Base-by-base conservation (phyloP, 768 basidiomycete species). In the Russula olivacea region DNA sequence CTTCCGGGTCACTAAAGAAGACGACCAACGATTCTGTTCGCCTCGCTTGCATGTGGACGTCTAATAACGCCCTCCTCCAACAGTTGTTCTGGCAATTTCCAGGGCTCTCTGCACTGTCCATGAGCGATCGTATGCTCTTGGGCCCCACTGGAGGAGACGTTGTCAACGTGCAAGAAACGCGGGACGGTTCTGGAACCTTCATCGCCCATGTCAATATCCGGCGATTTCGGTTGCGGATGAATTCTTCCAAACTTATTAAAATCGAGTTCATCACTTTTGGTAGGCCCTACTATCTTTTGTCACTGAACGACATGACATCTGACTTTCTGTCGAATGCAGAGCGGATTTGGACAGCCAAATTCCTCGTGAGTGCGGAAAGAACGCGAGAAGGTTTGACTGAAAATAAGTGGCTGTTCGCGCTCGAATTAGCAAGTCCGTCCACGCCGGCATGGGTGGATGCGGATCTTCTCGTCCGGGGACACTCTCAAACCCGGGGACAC, bases 191-290 rank as follows among this genome's bases (percentile, higher is more conserved):
- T 51, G 83, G 81, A 0, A 75, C 79, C 0, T 90, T 90, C 63
- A 77, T 77, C 0, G 82, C 78, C 5, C 71, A 77, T 28, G 78
- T 88, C 58, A 74, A 74, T 34, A 76, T 86, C 25, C 77, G 79
- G 28, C 76, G 81, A 55, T 90, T 88, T 71, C 86, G 87, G 71
- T 83, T 82, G 68, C 78, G 88, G 17, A 86, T 90, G 87, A 75
- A 81, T 23, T 79, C 88, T 17, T 78, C 82, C n/a, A 80, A 80
- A 60, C 61, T 74, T 21, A 78, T 89, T 32, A 69, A 65, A 8
- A 66, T 87, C 17, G 87, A 89, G 63, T 89, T 89, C 63, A 86
- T 89, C 63, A 86, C 88, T 1, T 72, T 76, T 75, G 80, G 81
- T 80, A 61, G 17, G 74, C 45, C 21, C 8, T 15, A 38, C 49